Conservation (phyloP, 2,329 filamentous ascomycete species). For the Aspergillus aculeatus region DNA sequence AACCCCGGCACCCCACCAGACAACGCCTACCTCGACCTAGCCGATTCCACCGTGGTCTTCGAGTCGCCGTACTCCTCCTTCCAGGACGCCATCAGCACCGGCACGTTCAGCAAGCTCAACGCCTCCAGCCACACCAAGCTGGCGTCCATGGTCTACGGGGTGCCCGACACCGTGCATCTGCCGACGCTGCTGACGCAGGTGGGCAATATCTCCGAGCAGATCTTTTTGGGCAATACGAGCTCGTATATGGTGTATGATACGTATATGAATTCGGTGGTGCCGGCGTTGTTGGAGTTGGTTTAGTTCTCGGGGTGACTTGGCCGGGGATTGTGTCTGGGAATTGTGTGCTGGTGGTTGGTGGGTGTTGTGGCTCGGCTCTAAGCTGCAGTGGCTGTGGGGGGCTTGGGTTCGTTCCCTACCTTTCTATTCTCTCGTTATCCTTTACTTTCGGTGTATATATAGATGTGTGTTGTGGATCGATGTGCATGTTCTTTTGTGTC, state of each 20-base stretch:
- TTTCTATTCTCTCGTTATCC: not conserved
- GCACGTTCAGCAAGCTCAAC: slow-evolving; percentile 1
- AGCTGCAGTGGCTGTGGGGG: not conserved
- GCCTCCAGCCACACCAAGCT: not conserved
- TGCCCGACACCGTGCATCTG: slow-evolving; percentile 4
- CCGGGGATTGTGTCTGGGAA: no score
- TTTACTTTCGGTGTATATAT: not conserved
- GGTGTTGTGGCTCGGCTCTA: no score
- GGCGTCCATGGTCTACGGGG: slow-evolving; percentile 13
- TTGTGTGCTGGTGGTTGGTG: no score
- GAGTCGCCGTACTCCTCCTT: slow-evolving; percentile 13
- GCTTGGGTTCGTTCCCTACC: not conserved
- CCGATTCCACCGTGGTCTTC: slow-evolving; percentile 14
- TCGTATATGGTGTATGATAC: slow-evolving; percentile 10
- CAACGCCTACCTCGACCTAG: slow-evolving; percentile 12
- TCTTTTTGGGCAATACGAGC: slow-evolving; percentile 9
- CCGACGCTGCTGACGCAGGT: slow-evolving; percentile 3
- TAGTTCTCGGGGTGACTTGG: not conserved
- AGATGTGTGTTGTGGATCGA: slow-evolving; percentile 4
- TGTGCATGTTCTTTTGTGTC: not conserved
- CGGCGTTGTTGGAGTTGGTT: not conserved
- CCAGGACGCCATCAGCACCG: not conserved
- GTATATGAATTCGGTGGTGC: slow-evolving; percentile 1
- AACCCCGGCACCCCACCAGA: slow-evolving; percentile 15
- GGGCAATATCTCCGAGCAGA: slow-evolving; percentile 9